A percentile compares a stretch with the other conserved stretches of the same genome.
These are phyloP conservation scores for Zygosaccharomyces pseudorouxii DNA, from an alignment of 805 yeast genomes.

Conservation along the genomic window DNA sequence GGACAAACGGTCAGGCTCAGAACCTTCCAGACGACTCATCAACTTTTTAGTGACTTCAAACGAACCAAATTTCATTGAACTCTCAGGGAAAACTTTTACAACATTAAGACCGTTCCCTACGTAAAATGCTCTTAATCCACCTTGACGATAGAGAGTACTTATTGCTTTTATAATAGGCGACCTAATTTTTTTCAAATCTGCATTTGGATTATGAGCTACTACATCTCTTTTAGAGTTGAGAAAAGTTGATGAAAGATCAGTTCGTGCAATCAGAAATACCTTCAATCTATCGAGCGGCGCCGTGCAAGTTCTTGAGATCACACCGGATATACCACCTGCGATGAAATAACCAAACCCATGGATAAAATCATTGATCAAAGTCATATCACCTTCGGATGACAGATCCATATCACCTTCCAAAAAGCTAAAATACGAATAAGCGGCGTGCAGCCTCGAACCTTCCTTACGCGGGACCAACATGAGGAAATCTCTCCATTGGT, in stretches of 20 bases:
- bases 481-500: conserved; percentile 80
- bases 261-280: conserved; percentile 88
- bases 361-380: conserved; percentile 69
- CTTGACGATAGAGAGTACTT: conserved; percentile 74
- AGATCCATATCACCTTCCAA: conserved; percentile 75
- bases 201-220: conserved; percentile 41
- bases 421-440: conserved; percentile 55
- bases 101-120: conserved; percentile 94
- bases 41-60: conserved; percentile 81
- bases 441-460: conserved; percentile 76
- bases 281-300: conserved; percentile 96
- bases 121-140: conserved; percentile 83
- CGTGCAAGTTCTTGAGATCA: conserved; percentile 90
- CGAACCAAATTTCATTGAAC: conserved; percentile 95
- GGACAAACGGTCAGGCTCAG: conserved; percentile 57
- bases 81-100: conserved; percentile 92
- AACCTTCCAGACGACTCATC: conserved; percentile 72
- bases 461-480: conserved; percentile 75
- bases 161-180: conserved; percentile 82
- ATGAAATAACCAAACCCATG: conserved; percentile 86
- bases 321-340: conserved; percentile 96
- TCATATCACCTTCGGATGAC: conserved; percentile 89
- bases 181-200: conserved; percentile 45
- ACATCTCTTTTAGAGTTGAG: conserved; percentile 50
- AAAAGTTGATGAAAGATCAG: conserved; percentile 70